phyloP scores from a whole-genome alignment of 2,329 filamentous ascomycete species.

The Thelonectria discophora region DNA sequence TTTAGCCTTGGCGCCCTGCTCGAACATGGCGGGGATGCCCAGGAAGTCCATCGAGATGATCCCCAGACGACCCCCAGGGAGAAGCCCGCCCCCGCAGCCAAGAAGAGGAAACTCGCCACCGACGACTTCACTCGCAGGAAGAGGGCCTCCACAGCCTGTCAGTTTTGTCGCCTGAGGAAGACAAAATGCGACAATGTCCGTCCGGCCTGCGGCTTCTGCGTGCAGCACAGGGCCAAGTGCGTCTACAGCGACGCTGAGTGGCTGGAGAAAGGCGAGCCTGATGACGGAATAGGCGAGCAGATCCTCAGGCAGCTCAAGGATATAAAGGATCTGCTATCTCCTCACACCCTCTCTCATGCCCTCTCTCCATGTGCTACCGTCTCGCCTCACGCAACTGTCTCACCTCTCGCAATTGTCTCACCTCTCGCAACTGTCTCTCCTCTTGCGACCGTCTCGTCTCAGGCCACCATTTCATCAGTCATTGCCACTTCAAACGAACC shows the following conservation, averaged over 20 bases:
- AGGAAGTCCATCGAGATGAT: neutral
- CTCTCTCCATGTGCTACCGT: too few species aligned
- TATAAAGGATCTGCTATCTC: slow-evolving; percentile 20
- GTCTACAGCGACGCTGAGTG: slow-evolving; percentile 22
- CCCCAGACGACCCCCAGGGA: neutral
- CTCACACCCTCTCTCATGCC: neutral
- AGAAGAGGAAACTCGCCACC: slow-evolving; percentile 21
- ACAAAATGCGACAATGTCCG: slow-evolving; percentile 30
- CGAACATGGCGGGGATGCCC: neutral
- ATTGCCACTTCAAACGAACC: neutral
- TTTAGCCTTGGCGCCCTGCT: slow-evolving; percentile 2
- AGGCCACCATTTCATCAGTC: neutral
- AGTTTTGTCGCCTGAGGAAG: slow-evolving; percentile 29
- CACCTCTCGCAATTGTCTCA: too few species aligned
- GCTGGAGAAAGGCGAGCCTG: slow-evolving; percentile 11
- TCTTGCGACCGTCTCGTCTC: too few species aligned
- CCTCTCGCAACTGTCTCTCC: neutral
- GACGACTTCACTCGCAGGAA: slow-evolving; percentile 28
- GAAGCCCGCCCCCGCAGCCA: neutral
- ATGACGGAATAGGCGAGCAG: slow-evolving; percentile 16
- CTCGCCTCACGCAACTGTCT: neutral
- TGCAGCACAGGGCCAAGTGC: slow-evolving; percentile 25
- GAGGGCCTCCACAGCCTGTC: slow-evolving; percentile 24
- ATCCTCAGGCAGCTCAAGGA: slow-evolving; percentile 25
- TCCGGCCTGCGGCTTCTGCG: slow-evolving; percentile 23